Conservation (phyloP, 2,329 filamentous ascomycete genomes). For the Aotearoamyces nothofagi region DNA sequence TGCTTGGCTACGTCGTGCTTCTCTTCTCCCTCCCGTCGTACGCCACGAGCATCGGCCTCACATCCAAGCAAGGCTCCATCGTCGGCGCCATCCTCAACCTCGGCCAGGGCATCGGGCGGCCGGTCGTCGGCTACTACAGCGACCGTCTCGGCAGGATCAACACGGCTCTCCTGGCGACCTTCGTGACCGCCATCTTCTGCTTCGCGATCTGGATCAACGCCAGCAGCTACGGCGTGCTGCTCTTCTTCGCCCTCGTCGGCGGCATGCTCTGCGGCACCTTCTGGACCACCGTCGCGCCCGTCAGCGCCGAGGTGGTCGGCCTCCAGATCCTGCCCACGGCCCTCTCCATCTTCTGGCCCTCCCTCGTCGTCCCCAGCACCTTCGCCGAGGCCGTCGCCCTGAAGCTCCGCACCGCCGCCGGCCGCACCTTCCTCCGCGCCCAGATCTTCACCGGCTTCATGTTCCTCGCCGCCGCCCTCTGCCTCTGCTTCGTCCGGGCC, state of each 20-base stretch:
- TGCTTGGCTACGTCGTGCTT: slow-evolving; percentile 63
- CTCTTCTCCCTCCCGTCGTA: slow-evolving; percentile 66
- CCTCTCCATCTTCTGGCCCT: slow-evolving; percentile 57
- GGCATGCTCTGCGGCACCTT: slow-evolving; percentile 57
- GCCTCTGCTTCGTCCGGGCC: slow-evolving; percentile 35
- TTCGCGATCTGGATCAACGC: slow-evolving; percentile 63
- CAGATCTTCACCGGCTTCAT: slow-evolving; percentile 46
- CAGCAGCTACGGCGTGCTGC: slow-evolving; percentile 44
- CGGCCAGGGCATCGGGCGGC: slow-evolving; percentile 51
- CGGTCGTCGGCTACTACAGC: slow-evolving; percentile 56
- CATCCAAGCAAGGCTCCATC: slow-evolving; percentile 50
- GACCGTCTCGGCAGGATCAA: slow-evolving; percentile 60
- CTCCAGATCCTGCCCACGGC: slow-evolving; percentile 52
- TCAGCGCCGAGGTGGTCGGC: slow-evolving; percentile 61
- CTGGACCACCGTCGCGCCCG: slow-evolving; percentile 53
- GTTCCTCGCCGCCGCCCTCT: slow-evolving; percentile 39
- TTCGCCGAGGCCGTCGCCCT: slow-evolving; percentile 47
- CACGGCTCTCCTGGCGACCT: slow-evolving; percentile 49
- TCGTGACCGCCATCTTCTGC: slow-evolving; percentile 46
- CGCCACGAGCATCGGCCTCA: slow-evolving; percentile 50
- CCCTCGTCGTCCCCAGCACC: slow-evolving; percentile 54
- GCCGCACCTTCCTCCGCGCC: slow-evolving; percentile 35
- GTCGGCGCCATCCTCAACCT: slow-evolving; percentile 61
- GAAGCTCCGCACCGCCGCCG: slow-evolving; percentile 31
- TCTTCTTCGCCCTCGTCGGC: slow-evolving; percentile 54